Evolutionary conservation across 2,329 filamentous ascomycete genomes (phyloP).

Genomic region (Pleomassaria siparia): DNA sequence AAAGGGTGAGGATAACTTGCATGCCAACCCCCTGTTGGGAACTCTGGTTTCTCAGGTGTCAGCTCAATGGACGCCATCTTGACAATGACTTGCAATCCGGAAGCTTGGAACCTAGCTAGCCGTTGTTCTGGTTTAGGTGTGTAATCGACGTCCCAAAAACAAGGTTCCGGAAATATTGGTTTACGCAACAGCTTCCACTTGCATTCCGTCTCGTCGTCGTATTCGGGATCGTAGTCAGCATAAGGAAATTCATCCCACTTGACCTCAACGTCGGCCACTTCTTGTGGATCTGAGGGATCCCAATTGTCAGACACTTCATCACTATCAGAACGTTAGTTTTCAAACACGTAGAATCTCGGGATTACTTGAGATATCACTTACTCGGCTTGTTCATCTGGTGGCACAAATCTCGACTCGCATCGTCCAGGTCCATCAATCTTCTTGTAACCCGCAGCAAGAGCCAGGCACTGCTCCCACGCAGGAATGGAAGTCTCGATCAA

Average conservation of each 20-base stretch:
- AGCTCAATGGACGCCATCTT: conserved; percentile 64
- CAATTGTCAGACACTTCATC: conserved; percentile 18
- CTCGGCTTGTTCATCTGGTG: too few relatives aligned
- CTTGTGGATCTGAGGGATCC: conserved; percentile 11
- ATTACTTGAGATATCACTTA: too few relatives aligned
- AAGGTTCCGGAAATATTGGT: conserved; percentile 14
- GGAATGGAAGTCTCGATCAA: conserved; percentile 22
- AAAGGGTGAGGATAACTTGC: conserved; percentile 18
- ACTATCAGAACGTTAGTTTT: too few relatives aligned
- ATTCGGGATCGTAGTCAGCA: conserved; percentile 2
- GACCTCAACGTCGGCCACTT: conserved; percentile 9
- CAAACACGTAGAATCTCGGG: too few relatives aligned
- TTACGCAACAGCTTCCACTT: conserved; percentile 23
- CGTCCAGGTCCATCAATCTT: conserved; percentile 14
- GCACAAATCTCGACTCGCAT: conserved; percentile 9
- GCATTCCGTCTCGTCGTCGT: conserved; percentile 6
- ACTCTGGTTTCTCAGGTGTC: conserved; percentile 59
- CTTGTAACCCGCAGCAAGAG: not conserved
- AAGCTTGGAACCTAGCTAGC: conserved; percentile 13
- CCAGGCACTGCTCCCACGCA: conserved; percentile 25
- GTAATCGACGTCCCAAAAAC: conserved; percentile 18
- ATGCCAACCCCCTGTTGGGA: conserved; percentile 58
- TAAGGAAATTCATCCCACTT: conserved; percentile 5
- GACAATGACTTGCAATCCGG: conserved; percentile 61
- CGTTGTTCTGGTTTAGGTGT: conserved; percentile 11